Evolutionary conservation across 2,329 filamentous ascomycete species (phyloP), one percentile per base, ranked within the genome.

Genomic region (Scedosporium dehoogii): DNA sequence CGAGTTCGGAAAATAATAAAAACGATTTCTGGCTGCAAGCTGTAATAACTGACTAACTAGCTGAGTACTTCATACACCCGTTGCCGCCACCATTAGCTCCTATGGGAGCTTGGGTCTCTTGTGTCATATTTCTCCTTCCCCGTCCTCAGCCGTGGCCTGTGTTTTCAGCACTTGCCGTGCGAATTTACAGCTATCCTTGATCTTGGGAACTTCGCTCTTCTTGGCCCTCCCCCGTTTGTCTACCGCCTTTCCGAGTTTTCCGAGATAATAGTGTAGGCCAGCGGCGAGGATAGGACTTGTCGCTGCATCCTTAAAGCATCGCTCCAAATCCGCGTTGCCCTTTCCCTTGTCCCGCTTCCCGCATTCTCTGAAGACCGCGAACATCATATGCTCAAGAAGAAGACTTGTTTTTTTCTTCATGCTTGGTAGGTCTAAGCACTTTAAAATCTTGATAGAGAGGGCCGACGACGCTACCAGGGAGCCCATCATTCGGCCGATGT

Each of bases 311-410:
- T 81, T 75, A 71, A 96, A 90, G 1, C 91, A 76, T 58, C 85
- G 85, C 65, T 83, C 77, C 29, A 96, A 75, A 1, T 78, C 77
- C 61, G 79, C 78, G 63, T 86, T 82, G 65, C 86, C 80, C 64
- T 79, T 78, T 1, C 73, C 71, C 4, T 68, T 75, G 62, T 79
- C 76, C 33, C 73, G 70, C 64, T 76, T 72, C 62, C 73, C 62
- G 16, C 85, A 85, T 67, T 88, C 83, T 56, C 90, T 80, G 38
- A 97, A 83, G 12, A 92, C 74, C 1, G 86, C 89, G 58, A 94
- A 85, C 16, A 97, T 79, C 67, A 97, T 75, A 6, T 94, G 78
- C 73, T 97, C 91, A 56, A 92, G 80, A 70, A 97, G 94, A 25
- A 84, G 84, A 63, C 83, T 85, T 0, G 90, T 91, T 74, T 89